Evolutionary conservation across 106 monocot genomes (phyloP).

Genomic region (Phalaenopsis equestris): DNA sequence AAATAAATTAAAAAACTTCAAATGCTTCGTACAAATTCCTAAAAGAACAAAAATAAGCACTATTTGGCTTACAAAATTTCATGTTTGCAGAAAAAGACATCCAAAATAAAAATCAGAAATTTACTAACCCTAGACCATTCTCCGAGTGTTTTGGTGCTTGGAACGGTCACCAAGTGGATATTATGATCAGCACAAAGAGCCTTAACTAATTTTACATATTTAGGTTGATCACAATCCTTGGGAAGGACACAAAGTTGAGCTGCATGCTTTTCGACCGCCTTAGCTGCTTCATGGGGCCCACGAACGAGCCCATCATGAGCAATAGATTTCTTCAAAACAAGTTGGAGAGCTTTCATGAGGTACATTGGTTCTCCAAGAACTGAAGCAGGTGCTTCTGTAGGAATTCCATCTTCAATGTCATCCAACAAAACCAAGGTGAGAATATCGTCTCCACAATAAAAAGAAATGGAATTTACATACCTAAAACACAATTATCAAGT

Average conservation of each 20-base stretch:
- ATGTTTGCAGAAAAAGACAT: too few relatives aligned
- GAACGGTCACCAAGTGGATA: constrained; percentile 64
- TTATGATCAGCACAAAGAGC: constrained; percentile 79
- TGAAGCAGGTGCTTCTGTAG: constrained; percentile 22
- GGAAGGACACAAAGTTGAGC: constrained; percentile 69
- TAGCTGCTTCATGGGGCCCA: constrained; percentile 60
- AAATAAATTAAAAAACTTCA: too few relatives aligned
- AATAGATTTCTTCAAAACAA: constrained; percentile 54
- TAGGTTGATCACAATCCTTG: constrained; percentile 80
- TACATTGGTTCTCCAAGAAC: constrained; percentile 70
- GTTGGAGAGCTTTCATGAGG: constrained; percentile 60
- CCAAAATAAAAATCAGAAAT: background rate
- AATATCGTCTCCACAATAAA: too few relatives aligned
- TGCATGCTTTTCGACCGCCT: constrained; percentile 59
- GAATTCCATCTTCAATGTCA: constrained; percentile 35
- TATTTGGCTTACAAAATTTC: too few relatives aligned
- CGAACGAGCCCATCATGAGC: constrained; percentile 57
- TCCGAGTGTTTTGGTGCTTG: constrained; percentile 71
- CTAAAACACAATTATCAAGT: too few relatives aligned
- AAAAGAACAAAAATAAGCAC: too few relatives aligned
- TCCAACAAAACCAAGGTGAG: too few relatives aligned
- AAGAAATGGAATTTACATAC: too few relatives aligned
- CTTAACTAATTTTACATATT: constrained; percentile 78
- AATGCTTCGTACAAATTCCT: too few relatives aligned
- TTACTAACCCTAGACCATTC: constrained; percentile 81